Base-by-base conservation (phyloP, 2,329 filamentous ascomycete species). In the Scortechinia acanthostroma region DNA sequence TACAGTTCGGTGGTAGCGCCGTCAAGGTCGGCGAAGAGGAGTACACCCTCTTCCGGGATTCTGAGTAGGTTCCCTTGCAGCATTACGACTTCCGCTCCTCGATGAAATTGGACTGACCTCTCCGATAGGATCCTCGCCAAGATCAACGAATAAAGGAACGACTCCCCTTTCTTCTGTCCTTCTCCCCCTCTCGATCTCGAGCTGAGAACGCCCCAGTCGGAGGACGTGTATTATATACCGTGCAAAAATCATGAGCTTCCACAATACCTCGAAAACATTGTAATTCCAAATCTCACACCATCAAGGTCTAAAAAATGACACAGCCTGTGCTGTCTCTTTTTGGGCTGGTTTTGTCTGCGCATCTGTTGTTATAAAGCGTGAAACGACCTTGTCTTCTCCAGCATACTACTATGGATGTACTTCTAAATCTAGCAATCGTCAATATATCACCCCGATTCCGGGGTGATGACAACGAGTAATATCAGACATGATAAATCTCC, bases 21-120 rank as follows among this genome's bases (percentile, higher is more conserved):
- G 83, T 98, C 67, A 97, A 97, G 81, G 88, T 97, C 56, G 93
- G 91, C 56, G 91, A 98, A 58, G 90, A 97, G 55, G 93, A 98
- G 73, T 97, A 81, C 76, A 83, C 86, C 52, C 82, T 98, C 53
- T 98, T 95, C 86, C 81, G 93, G 60, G 93, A 98, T 71, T 87
- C 90, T 74, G 93, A 98, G 91, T 97, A 83, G 71, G 91, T 86
- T 44, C 40, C 53, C 42, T 25, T 20, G 15, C 21, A 16, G 13
- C 22, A 20, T 20, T 25, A 20, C 22, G 13, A 23, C 23, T 16
- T 21, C 45, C 3, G 25, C 42, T 23, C 22, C 53, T 61, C 22
- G 58, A 51, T n/a, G n/a, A 28, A 35, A 22, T 2, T 47, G 25
- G 22, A 46, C 53, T 52, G 22, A 60, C 49, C 20, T 23, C n/a